These are phyloP conservation scores for Acrocalymma vagum DNA, from an alignment of 2,329 filamentous ascomycete species.

Conservation along the genomic window DNA sequence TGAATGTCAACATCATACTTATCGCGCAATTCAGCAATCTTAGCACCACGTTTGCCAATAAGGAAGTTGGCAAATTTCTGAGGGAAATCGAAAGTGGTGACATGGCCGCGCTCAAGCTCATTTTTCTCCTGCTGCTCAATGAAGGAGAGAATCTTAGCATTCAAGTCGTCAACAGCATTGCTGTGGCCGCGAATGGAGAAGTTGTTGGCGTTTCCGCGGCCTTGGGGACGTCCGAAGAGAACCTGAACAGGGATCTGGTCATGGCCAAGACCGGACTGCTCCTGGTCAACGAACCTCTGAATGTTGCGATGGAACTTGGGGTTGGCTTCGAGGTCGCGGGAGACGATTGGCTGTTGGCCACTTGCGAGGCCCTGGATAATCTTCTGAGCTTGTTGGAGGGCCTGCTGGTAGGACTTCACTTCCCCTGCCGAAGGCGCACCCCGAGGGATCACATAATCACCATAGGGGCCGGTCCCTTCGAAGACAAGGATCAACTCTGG, in stretches of 20 bases:
- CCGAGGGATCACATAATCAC: conserved; percentile 64
- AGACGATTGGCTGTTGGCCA: conserved; percentile 63
- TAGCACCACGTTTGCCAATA: conserved; percentile 72
- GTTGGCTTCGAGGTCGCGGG: conserved; percentile 63
- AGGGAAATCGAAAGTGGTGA: conserved; percentile 87
- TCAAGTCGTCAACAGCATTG: conserved; percentile 75
- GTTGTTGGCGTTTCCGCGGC: conserved; percentile 62
- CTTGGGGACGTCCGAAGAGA: conserved; percentile 56
- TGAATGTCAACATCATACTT: conserved; percentile 82
- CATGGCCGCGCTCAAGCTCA: conserved; percentile 92
- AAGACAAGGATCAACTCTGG: conserved; percentile 76
- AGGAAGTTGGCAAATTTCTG: conserved; percentile 92
- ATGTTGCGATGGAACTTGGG: conserved; percentile 71
- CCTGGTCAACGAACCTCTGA: conserved; percentile 64
- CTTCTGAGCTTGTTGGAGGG: conserved; percentile 66
- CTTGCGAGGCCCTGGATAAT: conserved; percentile 63
- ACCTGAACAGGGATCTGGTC: conserved; percentile 66
- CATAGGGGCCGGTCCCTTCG: conserved; percentile 67
- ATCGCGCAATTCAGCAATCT: conserved; percentile 73
- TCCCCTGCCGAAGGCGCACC: conserved; percentile 65
- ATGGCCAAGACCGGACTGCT: conserved; percentile 60
- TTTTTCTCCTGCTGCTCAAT: conserved; percentile 89
- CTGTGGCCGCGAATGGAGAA: conserved; percentile 81
- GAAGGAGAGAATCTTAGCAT: conserved; percentile 78
- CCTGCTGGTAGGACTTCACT: conserved; percentile 63